Percentiles rank a stretch among this genome's conserved stretches.
Conservation (phyloP, 495 filamentous ascomycete genomes). For the Amorphotheca resinae region DNA sequence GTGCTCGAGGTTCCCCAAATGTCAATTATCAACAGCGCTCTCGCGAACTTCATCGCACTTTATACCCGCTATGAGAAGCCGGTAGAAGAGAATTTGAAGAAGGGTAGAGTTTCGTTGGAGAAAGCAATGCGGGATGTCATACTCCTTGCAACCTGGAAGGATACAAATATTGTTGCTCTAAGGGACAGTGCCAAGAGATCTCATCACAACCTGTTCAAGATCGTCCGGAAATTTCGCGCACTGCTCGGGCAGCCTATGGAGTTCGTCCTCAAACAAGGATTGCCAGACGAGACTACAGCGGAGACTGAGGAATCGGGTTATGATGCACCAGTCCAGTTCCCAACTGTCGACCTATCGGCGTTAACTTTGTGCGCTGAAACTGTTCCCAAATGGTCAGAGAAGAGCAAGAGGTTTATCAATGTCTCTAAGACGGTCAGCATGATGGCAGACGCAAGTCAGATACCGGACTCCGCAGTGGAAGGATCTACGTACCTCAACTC, state of each 20-base stretch:
- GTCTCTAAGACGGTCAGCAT: conserved; percentile 46
- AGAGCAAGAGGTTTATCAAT: conserved; percentile 60
- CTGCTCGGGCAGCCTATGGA: conserved; percentile 61
- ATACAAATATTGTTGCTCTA: conserved; percentile 82
- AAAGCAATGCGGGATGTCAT: conserved; percentile 82
- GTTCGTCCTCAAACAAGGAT: conserved; percentile 47
- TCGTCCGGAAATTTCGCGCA: conserved; percentile 76
- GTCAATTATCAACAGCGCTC: conserved; percentile 38
- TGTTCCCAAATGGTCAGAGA: conserved; percentile 41
- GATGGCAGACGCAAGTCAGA: conserved; percentile 46
- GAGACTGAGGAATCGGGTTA: conserved; percentile 12
- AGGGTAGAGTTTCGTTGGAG: conserved; percentile 55
- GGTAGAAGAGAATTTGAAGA: conserved; percentile 46
- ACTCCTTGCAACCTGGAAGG: conserved; percentile 86
- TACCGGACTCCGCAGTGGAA: conserved; percentile 40
- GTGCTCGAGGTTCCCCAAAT: conserved; percentile 41
- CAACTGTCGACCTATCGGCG: conserved; percentile 30
- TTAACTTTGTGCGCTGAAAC: conserved; percentile 37
- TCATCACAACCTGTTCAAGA: conserved; percentile 80
- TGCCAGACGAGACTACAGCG: conserved; percentile 38
- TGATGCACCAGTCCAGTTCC: conserved; percentile 12
- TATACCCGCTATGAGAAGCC: conserved; percentile 54
- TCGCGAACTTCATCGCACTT: conserved; percentile 66
- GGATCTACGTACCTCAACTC: conserved; percentile 46
- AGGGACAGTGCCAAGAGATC: conserved; percentile 79